Evolutionary conservation across 306 rosid genomes (phyloP), one percentile per base, ranked within the genome.

Genomic region (Neltuma alba): DNA sequence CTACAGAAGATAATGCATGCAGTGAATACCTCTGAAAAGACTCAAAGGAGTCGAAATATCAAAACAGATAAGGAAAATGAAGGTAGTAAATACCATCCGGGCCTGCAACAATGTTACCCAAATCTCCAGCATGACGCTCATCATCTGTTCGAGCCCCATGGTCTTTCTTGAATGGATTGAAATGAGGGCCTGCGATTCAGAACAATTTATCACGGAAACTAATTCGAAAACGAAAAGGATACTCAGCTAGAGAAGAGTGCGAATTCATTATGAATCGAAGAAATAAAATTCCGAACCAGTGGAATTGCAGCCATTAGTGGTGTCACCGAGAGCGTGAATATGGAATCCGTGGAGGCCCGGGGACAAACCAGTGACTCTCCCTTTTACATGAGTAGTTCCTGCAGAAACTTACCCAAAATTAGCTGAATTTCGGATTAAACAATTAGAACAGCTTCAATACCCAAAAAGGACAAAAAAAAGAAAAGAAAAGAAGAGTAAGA

Each of bases 71-170:
- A 12, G 13, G 5, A 57, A 72, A 42, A 45, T 15, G 25, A 52
- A 9, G 52, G 12, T 16, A 21, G 18, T 33, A 20, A 81, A 83
- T 89, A 88, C 93, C 97, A 87, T 90, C 88, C 44, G 72, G 89
- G 76, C 91, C 97, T 1, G 90, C 95, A 85, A 61, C 64, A 79
- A 90, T 58, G 85, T 92, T 92, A 57, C 95, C 95, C 92, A 92
- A 89, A 86, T 92, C 97, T 50, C 97, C 97, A 9, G 95, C 93
- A 70, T 92, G 97, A 62, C 93, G 91, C 78, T 89, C 85, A 77
- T 83, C 45, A 73, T 92, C 92, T 0, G 86, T 61, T 47, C 89
- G 92, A 79, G 91, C 89, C 82, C 95, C 93, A 72, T 92, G 95
- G 54, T 80, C 82, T 80, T 86, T 90, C 83, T 89, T 89, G 42